Percentiles rank a stretch among this genome's conserved stretches.
Conservation (phyloP, 768 basidiomycete species). For the Boletus tylopilopsis region DNA sequence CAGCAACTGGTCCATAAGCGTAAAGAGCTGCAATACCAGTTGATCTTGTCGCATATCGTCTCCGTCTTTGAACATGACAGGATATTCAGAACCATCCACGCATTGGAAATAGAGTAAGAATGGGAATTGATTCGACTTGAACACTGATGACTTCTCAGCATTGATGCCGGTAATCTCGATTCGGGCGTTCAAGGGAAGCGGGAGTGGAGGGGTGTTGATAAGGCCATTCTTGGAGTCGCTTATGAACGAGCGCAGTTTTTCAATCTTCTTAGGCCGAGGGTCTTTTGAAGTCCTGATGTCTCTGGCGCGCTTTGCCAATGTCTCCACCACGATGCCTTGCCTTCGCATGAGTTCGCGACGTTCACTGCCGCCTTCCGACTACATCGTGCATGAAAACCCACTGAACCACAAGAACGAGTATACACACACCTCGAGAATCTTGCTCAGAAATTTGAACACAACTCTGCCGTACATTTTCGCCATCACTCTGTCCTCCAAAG, state of each 20-base stretch:
- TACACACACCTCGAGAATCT: conserved; percentile 71
- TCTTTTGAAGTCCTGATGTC: conserved; percentile 91
- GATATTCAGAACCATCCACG: conserved; percentile 79
- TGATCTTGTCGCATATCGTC: conserved; percentile 99
- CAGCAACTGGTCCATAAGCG: conserved; percentile 91
- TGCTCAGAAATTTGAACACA: conserved; percentile 85
- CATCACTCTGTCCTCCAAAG: conserved; percentile 77
- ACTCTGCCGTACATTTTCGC: conserved; percentile 94
- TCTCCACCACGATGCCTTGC: conserved; percentile 86
- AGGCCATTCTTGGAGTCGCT: conserved; percentile 84
- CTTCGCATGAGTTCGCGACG: conserved; percentile 86
- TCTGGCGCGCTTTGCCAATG: conserved; percentile 78
- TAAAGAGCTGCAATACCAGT: conserved; percentile 96
- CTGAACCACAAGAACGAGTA: background rate
- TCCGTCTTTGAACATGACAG: conserved; percentile 97
- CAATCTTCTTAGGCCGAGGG: conserved; percentile 94
- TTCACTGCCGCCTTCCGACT: conserved; percentile 75
- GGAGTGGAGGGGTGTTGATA: conserved; percentile 72
- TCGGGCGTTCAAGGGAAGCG: conserved; percentile 88
- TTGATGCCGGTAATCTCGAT: conserved; percentile 83
- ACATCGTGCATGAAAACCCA: background rate
- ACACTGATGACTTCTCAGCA: conserved; percentile 89
- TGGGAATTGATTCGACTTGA: conserved; percentile 96
- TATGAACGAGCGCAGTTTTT: conserved; percentile 83
- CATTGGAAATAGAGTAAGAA: conserved; percentile 89